Evolutionary conservation across 2,329 filamentous ascomycete species (phyloP), one percentile per base, ranked within the genome.

Genomic region (Alternaria sp.): DNA sequence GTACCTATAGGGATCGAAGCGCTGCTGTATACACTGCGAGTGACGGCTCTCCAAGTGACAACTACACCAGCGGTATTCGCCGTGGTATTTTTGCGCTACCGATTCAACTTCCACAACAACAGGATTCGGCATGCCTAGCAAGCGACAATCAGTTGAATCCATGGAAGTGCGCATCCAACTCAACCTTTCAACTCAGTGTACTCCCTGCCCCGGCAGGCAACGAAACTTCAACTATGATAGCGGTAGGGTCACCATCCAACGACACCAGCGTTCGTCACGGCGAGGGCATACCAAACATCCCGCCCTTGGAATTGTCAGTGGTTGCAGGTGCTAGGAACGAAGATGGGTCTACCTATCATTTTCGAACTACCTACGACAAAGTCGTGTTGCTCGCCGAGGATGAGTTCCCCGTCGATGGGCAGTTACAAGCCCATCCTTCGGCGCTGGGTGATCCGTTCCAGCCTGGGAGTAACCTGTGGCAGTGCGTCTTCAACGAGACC

Each of bases 401-500:
- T 22, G 63, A 70, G 18, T 51, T 75, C 3, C 49, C 57, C 14
- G 44, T 51, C 0, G 41, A 16, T 26, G 38, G 56, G 18, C 20
- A 49, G 24, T 32, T 32, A 41, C 26, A 43, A 5, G 12, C 49
- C 43, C 28, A 51, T 7, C n/a, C 28, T 8, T 4, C 38, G 24
- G 43, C 24, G 7, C 55, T 34, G 14, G 59, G 62, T 20, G 47
- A 63, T 3, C 47, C 32, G 0, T 64, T 73, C 7, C 44, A 62
- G 8, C 39, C 61, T 3, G 67, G 67, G 7, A 61, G 70, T 26
- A 49, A 59, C 7, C 57, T 70, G 3, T 76, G 73, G 73, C 64
- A 65, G 4, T 76, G 74, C 43, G 59, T 51, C 3, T 76, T 75
- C 59, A 70, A 74, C 38, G 60, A 72, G 8, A 74, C 72, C 1